Evolutionary conservation across 805 yeast species (phyloP), one percentile per base, ranked within the genome.

Genomic region (Nakazawaea ernobii): DNA sequence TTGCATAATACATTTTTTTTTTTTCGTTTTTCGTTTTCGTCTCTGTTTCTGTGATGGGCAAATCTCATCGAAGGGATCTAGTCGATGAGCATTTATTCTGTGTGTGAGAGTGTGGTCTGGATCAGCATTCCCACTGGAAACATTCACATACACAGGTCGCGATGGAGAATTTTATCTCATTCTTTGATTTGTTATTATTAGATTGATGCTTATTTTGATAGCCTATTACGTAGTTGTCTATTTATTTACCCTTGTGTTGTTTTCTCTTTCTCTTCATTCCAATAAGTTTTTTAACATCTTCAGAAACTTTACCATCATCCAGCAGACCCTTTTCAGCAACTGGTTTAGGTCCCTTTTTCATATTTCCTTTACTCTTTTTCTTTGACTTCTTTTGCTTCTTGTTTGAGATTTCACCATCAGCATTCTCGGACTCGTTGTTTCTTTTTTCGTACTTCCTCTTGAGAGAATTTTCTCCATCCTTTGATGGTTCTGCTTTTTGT

Each of bases 251-350:
- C 58, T 68, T 76, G 42, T 70, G 68, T 65, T 75, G 76, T 68
- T 77, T 82, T 69, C 77, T 77, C 66, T 71, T 83, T 66, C 91
- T 79, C 66, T 83, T 85, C 55, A 74, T 68, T 37, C 85, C 88
- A 55, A 85, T 85, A 45, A 84, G 62, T 57, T 78, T 73, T 61
- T 80, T 84, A 15, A 80, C 74, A 49, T 76, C 79, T 32, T 77
- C 81, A 29, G 78, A 66, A 32, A 80, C 49, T 28, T 61, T 57
- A 15, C 52, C 52, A 32, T 55, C 56, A 13, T 52, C 52, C 43
- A 55, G 55, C 37, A 56, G 13, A 24, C 38, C 3, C 24, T 20
- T 20, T 20, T 20, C 14, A 6, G 6, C 10, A n/a, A 28, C 39
- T 17, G 49, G 55, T 41, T 61, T 60, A 9, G 61, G 49, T 28